These are phyloP conservation scores for Fragaria ananassa DNA, from an alignment of 306 rosid genomes.

Conservation along the genomic window DNA sequence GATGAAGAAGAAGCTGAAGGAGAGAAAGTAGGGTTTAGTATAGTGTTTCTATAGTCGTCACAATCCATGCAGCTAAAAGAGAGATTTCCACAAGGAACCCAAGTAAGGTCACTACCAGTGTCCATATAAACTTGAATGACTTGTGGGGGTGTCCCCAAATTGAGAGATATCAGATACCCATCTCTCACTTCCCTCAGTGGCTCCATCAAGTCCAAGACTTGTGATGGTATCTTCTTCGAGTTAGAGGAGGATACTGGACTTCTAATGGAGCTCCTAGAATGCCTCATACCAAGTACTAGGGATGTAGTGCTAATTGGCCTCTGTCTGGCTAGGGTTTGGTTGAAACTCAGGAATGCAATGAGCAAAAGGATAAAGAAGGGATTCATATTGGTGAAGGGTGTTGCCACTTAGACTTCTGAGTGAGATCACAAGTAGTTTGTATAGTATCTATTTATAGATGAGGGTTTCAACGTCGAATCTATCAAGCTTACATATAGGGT, in stretches of 20 bases:
- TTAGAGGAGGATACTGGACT: constrained; percentile 20
- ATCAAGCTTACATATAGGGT: background rate
- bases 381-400: background rate
- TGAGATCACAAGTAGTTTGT: background rate
- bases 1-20: constrained; percentile 47
- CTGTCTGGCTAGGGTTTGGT: constrained; percentile 24
- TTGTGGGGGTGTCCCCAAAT: constrained; percentile 51
- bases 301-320: constrained; percentile 5
- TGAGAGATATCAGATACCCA: constrained; percentile 45
- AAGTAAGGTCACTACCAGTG: constrained; percentile 57
- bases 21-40: constrained; percentile 27
- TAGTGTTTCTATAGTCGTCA: constrained; percentile 31
- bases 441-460: background rate
- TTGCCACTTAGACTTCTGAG: constrained; percentile 13
- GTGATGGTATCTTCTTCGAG: constrained; percentile 18
- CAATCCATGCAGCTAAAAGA: constrained; percentile 50
- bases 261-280: constrained; percentile 31
- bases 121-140: constrained; percentile 50
- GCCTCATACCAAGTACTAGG: constrained; percentile 37
- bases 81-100: constrained; percentile 58
- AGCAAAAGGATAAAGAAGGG: constrained; percentile 16
- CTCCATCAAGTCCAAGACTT: constrained; percentile 32
- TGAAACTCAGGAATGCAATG: constrained; percentile 11
- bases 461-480: background rate
- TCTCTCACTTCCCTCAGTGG: constrained; percentile 48